phyloP scores from a whole-genome alignment of 2,329 filamentous ascomycete genomes.

The Beauveria pseudobassiana region DNA sequence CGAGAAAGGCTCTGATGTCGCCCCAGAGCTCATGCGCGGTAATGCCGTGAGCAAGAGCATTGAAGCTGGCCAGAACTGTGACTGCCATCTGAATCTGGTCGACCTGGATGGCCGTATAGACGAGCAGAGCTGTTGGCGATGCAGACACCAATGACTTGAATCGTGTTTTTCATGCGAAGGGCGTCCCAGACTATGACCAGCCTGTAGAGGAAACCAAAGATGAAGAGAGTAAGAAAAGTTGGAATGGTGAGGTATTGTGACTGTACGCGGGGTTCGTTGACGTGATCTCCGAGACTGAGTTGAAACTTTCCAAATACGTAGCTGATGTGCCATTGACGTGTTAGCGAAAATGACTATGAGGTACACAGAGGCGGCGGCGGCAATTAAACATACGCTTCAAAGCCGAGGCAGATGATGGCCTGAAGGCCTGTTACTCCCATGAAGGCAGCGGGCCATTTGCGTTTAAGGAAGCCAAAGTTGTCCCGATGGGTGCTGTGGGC shows the following conservation, averaged over 20 bases:
- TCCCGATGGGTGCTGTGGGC: conserved; percentile 24
- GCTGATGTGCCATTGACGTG: conserved; percentile 35
- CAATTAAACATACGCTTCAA: conserved; percentile 66
- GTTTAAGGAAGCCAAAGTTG: conserved; percentile 66
- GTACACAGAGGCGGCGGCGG: neutral
- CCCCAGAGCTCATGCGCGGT: conserved; percentile 51
- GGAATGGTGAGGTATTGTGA: conserved; percentile 69
- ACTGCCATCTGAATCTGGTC: conserved; percentile 81
- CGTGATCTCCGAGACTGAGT: conserved; percentile 39
- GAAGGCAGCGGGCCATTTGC: conserved; percentile 84
- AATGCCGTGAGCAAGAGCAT: conserved; percentile 34
- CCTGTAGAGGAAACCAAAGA: conserved; percentile 94
- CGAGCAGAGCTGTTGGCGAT: conserved; percentile 83
- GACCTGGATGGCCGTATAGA: conserved; percentile 89
- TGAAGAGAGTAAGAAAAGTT: conserved; percentile 92
- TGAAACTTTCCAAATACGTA: conserved; percentile 91
- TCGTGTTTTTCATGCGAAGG: conserved; percentile 90
- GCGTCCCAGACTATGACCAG: conserved; percentile 88
- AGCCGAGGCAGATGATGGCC: conserved; percentile 69
- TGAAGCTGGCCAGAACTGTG: conserved; percentile 35
- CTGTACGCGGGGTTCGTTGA: conserved; percentile 31
- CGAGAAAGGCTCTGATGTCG: conserved; percentile 64
- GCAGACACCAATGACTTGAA: conserved; percentile 94
- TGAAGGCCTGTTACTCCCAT: conserved; percentile 67
- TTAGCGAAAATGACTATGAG: conserved; percentile 11